These are phyloP conservation scores for Trichosphaerium sp. DNA, from an alignment of 78 protist species.

Conservation along the genomic window DNA sequence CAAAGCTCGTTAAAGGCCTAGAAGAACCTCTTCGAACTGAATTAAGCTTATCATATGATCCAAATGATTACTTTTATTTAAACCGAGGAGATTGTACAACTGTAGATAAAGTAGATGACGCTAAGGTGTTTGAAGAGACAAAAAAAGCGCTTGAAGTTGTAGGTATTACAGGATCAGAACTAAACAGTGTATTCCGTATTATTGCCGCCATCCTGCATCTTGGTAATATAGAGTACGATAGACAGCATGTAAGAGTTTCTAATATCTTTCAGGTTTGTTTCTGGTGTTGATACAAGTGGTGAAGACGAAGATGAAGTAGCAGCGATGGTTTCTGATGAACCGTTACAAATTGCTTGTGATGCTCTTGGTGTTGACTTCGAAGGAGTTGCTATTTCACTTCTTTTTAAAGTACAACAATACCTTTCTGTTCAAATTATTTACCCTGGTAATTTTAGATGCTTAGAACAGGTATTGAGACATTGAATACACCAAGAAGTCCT, in stretches of 20 bases:
- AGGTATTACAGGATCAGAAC: conserved; percentile 28
- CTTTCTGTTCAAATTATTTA: no score
- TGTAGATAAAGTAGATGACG: conserved; percentile 35
- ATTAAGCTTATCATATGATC: no score
- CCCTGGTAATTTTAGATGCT: no score
- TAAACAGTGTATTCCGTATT: conserved; percentile 20
- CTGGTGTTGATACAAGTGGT: conserved; percentile 19
- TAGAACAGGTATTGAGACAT: no score
- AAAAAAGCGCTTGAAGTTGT: conserved; percentile 40
- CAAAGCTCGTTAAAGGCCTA: no score
- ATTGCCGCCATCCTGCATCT: conserved; percentile 45
- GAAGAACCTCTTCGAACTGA: no score
- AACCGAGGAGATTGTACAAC: conserved; percentile 32
- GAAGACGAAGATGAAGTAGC: conserved; percentile 28
- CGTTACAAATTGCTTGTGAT: no score
- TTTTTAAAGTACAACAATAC: not conserved
- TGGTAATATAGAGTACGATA: conserved; percentile 41
- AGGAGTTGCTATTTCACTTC: not conserved
- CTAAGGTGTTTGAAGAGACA: conserved; percentile 15
- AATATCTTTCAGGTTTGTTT: conserved; percentile 29
- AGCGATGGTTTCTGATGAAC: not conserved
- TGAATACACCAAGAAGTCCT: no score
- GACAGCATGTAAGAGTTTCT: no score
- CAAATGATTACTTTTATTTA: conserved; percentile 34
- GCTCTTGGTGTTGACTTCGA: no score